Conservation (phyloP, 2,329 filamentous ascomycete genomes). For the Aspergillus hortae region DNA sequence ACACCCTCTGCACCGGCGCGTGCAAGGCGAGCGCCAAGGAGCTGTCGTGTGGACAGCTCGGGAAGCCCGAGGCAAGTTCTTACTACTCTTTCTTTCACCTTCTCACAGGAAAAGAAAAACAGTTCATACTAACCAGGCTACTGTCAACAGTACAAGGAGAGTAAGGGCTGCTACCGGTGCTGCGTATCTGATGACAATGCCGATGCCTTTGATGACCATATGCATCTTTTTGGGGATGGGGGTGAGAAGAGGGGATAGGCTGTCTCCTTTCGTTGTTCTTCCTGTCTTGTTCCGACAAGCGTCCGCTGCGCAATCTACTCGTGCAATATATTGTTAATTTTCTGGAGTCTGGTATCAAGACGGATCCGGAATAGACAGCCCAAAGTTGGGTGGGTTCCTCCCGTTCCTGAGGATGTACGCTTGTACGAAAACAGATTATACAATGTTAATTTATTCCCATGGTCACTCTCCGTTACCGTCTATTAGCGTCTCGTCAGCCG, state of each 20-base stretch:
- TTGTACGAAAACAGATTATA: no score
- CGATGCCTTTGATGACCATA: neutral
- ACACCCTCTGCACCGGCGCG: slow-evolving; percentile 6
- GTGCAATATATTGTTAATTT: no score
- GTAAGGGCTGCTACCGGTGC: slow-evolving; percentile 14
- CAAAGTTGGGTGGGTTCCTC: no score
- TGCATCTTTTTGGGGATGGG: neutral
- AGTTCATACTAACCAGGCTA: neutral
- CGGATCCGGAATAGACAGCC: no score
- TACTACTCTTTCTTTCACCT: no score
- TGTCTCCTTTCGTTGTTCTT: neutral
- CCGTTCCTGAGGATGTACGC: no score
- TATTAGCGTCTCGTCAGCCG: no score
- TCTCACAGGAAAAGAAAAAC: no score
- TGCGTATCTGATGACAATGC: slow-evolving; percentile 8
- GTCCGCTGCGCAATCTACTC: no score
- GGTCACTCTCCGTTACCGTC: no score
- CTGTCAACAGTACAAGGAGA: slow-evolving; percentile 4
- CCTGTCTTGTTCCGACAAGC: no score
- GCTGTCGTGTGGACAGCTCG: neutral
- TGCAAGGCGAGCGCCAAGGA: slow-evolving; percentile 1
- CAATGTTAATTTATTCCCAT: no score
- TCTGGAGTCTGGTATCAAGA: neutral
- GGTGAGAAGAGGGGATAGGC: neutral
- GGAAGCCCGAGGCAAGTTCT: neutral